These are phyloP conservation scores for Globisporangium yorkense DNA, from an alignment of 352 stramenopile genomes.

Conservation along the genomic window DNA sequence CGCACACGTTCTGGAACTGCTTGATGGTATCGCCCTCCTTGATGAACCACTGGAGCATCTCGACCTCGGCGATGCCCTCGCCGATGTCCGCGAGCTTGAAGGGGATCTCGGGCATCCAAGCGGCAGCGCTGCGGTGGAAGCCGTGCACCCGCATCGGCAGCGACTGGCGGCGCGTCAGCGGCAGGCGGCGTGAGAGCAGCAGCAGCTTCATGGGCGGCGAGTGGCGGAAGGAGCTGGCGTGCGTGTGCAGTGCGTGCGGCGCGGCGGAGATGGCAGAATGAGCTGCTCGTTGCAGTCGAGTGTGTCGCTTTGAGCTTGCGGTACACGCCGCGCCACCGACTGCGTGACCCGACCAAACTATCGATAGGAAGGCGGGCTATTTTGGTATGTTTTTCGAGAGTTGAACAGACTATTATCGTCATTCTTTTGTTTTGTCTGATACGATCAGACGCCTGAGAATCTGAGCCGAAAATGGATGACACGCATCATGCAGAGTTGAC, in stretches of 20 bases:
- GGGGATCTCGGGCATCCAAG: conserved; percentile 63
- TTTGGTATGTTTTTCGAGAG: not conserved
- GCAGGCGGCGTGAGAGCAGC: conserved; percentile 10
- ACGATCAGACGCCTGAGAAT: too few relatives aligned
- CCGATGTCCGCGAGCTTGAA: conserved; percentile 97
- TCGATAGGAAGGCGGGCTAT: not conserved
- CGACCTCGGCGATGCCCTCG: conserved; percentile 98
- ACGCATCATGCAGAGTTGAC: too few relatives aligned
- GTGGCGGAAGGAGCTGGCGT: not conserved
- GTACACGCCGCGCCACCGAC: not conserved
- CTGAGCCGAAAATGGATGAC: too few relatives aligned
- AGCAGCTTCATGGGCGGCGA: conserved; percentile 8
- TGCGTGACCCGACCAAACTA: not conserved
- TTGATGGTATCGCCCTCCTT: conserved; percentile 86
- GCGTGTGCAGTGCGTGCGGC: not conserved
- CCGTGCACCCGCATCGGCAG: not conserved
- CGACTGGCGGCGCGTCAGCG: not conserved
- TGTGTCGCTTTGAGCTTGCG: not conserved
- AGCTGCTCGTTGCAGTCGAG: not conserved
- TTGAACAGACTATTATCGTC: conserved; percentile 3
- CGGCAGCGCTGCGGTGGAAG: conserved; percentile 43
- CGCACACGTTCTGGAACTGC: conserved; percentile 97
- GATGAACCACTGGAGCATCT: conserved; percentile 98
- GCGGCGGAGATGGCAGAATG: conserved; percentile 13
- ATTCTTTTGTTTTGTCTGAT: not conserved